Percentiles rank a stretch among this genome's conserved stretches.
phyloP scores from a whole-genome alignment of 495 filamentous ascomycete species.

The Xylaria castorea region DNA sequence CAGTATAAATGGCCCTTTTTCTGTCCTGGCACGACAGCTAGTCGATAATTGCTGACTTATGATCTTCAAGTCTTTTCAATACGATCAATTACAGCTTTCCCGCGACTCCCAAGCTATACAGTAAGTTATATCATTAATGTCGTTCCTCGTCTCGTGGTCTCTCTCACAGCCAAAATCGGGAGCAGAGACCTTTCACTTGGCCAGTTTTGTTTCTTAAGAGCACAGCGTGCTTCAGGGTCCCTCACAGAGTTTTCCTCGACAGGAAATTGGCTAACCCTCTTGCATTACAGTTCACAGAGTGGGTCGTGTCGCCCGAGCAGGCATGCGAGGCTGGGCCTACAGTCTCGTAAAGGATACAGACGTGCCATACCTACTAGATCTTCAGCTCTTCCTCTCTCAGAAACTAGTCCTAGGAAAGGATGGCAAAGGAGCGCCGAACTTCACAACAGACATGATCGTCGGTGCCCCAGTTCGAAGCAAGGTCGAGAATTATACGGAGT shows the following conservation, averaged over 20 bases:
- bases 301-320: constrained; percentile 91
- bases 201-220: not conserved
- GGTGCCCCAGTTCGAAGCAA: constrained; percentile 73
- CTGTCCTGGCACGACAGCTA: not conserved
- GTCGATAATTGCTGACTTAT: constrained; percentile 3
- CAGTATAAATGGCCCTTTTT: not conserved
- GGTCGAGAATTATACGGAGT: constrained; percentile 77
- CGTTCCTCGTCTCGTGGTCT: not conserved
- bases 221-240: not conserved
- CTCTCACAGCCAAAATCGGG: not conserved
- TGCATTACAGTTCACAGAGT: constrained; percentile 76
- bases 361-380: constrained; percentile 86
- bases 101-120: constrained; percentile 91
- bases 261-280: not conserved
- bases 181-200: not conserved
- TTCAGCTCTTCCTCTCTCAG: constrained; percentile 92
- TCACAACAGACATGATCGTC: constrained; percentile 79
- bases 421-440: constrained; percentile 64
- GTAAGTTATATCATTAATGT: constrained; percentile 6
- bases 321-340: constrained; percentile 91
- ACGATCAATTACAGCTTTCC: constrained; percentile 99
- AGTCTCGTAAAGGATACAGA: constrained; percentile 85
- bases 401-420: constrained; percentile 73
- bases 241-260: not conserved
- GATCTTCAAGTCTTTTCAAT: constrained; percentile 68